phyloP scores from a whole-genome alignment of 2,329 filamentous ascomycete genomes.

The Talaromyces albobiverticillius region DNA sequence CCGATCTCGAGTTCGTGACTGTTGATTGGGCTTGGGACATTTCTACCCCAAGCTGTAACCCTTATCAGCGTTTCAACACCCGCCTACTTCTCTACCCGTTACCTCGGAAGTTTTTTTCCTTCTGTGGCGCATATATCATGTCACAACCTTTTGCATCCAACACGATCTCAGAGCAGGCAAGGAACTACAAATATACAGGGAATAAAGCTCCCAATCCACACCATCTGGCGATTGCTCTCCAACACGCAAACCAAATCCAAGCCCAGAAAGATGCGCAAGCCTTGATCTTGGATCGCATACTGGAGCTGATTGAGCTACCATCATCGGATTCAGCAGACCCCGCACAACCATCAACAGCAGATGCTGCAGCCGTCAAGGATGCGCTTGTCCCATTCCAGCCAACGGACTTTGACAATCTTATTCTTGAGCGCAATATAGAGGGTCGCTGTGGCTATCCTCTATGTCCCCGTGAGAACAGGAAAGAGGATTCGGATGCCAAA shows the following conservation, averaged over 20 bases:
- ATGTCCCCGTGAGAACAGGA: conserved; percentile 64
- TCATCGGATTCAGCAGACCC: conserved; percentile 51
- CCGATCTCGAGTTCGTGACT: too few relatives aligned
- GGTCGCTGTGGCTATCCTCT: conserved; percentile 79
- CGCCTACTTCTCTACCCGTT: too few relatives aligned
- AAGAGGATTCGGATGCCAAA: conserved; percentile 56
- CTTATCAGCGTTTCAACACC: too few relatives aligned
- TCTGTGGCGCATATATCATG: too few relatives aligned
- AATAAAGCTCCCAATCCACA: conserved; percentile 35
- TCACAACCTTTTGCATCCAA: too few relatives aligned
- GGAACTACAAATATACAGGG: conserved; percentile 28
- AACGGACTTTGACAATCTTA: conserved; percentile 81
- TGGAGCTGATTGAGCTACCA: conserved; percentile 67
- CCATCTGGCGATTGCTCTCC: conserved; percentile 64
- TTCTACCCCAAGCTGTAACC: too few relatives aligned
- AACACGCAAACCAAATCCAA: conserved; percentile 80
- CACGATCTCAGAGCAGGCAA: conserved; percentile 19
- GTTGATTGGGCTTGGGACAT: too few relatives aligned
- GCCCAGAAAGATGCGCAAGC: conserved; percentile 75
- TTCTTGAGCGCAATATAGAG: conserved; percentile 84
- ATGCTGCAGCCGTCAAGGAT: conserved; percentile 63
- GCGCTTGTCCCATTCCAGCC: conserved; percentile 75
- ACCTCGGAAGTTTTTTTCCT: too few relatives aligned
- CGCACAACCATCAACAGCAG: conserved; percentile 54
- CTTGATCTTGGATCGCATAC: conserved; percentile 68